Evolutionary conservation across 2,329 filamentous ascomycete genomes (phyloP), one percentile per base, ranked within the genome.

Genomic region (Mollisia scopiformis): DNA sequence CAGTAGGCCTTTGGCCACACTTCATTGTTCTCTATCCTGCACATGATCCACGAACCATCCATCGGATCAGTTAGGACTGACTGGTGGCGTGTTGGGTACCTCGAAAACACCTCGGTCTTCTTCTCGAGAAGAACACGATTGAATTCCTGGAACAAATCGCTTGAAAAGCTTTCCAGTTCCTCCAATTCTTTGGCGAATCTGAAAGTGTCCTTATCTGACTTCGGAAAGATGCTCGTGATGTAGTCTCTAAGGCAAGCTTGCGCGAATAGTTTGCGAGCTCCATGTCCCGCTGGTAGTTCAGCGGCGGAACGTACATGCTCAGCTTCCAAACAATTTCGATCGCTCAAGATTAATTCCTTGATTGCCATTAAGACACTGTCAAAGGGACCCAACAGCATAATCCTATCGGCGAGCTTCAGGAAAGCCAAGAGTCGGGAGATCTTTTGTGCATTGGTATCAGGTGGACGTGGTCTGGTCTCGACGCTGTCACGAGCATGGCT

Each of bases 91-190:
- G n/a, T n/a, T n/a, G n/a, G n/a, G n/a, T n/a, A n/a, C n/a, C 56
- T 7, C 13, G 8, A 2, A 2, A 27, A 8, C 16, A 19, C 11
- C 4, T 13, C 8, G 23, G 35, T 55, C n/a, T 35, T 54, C 23
- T 19, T 33, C n/a, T 5, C 6, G 8, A 21, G n/a, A 8, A 57
- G 13, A 1, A 46, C 27, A 21, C 57, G 16, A 13, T 25, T 57
- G 23, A 55, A 62, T 3, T 41, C 47, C 16, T 30, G 55, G 5
- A 64, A 28, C 11, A 67, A 14, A 3, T 68, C 62, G 1, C 53
- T 27, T 0, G 58, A 58, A 51, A 68, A 66, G 1, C 43, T 27
- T 14, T 58, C 55, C 35, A 62, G 30, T 3, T 68, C 61, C 1
- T 51, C 39, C 19, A 68, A 6, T 14, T 62, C 59, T 1, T 30